phyloP scores from a whole-genome alignment of 2,329 filamentous ascomycete genomes.

The Fusarium nodosum region DNA sequence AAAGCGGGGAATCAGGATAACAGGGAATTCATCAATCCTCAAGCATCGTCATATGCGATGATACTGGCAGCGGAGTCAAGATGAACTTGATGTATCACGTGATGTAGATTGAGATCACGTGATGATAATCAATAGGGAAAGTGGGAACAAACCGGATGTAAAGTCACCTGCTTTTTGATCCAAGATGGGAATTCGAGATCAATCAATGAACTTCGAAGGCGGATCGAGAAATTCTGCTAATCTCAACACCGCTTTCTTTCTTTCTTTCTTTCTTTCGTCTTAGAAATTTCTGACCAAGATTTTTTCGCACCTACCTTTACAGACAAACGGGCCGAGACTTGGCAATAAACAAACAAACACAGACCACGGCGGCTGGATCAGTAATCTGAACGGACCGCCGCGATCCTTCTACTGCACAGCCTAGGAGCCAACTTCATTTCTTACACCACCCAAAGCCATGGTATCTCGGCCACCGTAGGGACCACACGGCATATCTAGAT shows the following conservation, averaged over 20 bases:
- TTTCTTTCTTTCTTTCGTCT: background rate
- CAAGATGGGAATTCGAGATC: conserved; percentile 1
- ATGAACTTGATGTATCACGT: background rate
- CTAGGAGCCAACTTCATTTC: conserved; percentile 20
- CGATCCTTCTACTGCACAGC: conserved; percentile 1
- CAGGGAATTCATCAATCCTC: background rate
- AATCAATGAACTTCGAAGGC: conserved; percentile 13
- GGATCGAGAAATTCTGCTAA: background rate
- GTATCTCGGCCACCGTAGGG: conserved; percentile 23
- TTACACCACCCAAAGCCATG: conserved; percentile 27
- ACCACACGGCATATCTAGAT: conserved; percentile 19
- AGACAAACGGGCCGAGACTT: conserved; percentile 33
- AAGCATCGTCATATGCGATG: background rate
- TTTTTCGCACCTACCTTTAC: conserved; percentile 5
- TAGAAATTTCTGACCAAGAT: background rate
- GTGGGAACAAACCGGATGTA: conserved; percentile 1
- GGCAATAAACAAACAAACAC: conserved; percentile 22
- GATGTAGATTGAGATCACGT: background rate
- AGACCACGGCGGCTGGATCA: conserved; percentile 8
- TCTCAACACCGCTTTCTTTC: background rate
- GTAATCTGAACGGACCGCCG: conserved; percentile 18
- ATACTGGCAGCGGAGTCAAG: conserved; percentile 4
- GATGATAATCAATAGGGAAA: background rate
- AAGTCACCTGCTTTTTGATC: background rate
- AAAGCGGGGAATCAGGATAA: conserved; percentile 11